Conservation (phyloP, 768 basidiomycete genomes). For the Naganishia vaughanmartiniae region DNA sequence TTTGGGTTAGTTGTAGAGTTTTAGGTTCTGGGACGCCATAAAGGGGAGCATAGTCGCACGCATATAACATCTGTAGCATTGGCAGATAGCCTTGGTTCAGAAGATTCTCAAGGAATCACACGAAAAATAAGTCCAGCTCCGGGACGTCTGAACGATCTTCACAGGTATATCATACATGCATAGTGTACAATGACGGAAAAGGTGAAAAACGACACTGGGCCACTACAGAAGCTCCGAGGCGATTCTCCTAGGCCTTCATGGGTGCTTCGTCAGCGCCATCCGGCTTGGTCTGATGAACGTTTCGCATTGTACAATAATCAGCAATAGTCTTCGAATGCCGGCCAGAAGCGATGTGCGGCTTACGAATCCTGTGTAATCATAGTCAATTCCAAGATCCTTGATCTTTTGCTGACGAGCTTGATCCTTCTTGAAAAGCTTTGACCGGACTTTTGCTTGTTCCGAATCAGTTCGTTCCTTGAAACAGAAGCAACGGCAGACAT, state of each 20-base stretch:
- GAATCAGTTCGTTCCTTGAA: constrained; percentile 69
- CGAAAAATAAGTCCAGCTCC: background rate
- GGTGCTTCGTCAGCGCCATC: constrained; percentile 11
- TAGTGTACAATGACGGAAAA: background rate
- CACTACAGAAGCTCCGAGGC: background rate
- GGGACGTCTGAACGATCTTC: background rate
- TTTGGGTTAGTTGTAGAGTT: background rate
- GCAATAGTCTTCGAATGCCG: background rate
- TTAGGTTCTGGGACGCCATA: background rate
- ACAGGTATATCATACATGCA: background rate
- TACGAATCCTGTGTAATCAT: constrained; percentile 66
- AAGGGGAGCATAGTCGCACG: background rate
- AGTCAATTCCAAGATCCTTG: constrained; percentile 75
- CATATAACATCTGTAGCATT: background rate
- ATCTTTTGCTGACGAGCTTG: constrained; percentile 74
- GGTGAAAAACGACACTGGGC: background rate
- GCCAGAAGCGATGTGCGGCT: background rate
- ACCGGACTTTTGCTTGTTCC: constrained; percentile 64
- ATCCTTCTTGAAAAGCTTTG: constrained; percentile 73
- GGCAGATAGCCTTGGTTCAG: background rate
- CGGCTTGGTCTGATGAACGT: constrained; percentile 11
- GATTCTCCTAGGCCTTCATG: constrained; percentile 20
- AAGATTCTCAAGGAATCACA: background rate
- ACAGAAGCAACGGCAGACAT: constrained; percentile 9
- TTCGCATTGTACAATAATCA: background rate